Evolutionary conservation across 805 yeast species (phyloP).

Genomic region (Yamadazyma ubonensis): DNA sequence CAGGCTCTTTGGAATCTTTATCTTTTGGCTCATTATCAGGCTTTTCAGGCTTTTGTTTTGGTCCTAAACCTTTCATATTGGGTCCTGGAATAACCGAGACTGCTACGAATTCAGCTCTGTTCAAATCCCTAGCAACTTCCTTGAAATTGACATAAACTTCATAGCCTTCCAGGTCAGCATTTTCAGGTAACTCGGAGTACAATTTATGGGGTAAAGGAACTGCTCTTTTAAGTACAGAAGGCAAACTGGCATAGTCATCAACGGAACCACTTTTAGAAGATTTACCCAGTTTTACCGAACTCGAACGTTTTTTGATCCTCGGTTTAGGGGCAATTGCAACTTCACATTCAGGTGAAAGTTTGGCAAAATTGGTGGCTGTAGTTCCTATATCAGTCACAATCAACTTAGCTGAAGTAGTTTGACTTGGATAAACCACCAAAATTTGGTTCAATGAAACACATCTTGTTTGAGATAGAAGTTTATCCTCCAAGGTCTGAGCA

Average conservation of each 20-base stretch:
- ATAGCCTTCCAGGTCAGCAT: constrained; percentile 26
- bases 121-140: constrained; percentile 34
- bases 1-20: constrained; percentile 11
- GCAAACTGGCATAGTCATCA: constrained; percentile 26
- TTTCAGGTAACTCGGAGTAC: constrained; percentile 21
- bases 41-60: too few relatives aligned
- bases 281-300: constrained; percentile 22
- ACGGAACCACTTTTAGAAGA: constrained; percentile 20
- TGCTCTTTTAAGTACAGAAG: constrained; percentile 50
- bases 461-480: constrained; percentile 75
- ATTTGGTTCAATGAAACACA: constrained; percentile 61
- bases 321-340: constrained; percentile 71
- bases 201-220: constrained; percentile 54
- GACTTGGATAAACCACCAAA: constrained; percentile 67
- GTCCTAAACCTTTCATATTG: constrained; percentile 23
- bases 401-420: constrained; percentile 59
- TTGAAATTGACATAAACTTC: constrained; percentile 47
- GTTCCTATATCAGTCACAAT: constrained; percentile 45
- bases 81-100: constrained; percentile 58
- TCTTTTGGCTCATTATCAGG: constrained; percentile 5
- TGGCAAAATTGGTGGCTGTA: constrained; percentile 46
- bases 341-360: constrained; percentile 62
- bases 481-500: constrained; percentile 72
- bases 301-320: constrained; percentile 27
- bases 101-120: constrained; percentile 43